Base-by-base conservation (phyloP, 768 basidiomycete genomes). In the Astraeus odoratus region DNA sequence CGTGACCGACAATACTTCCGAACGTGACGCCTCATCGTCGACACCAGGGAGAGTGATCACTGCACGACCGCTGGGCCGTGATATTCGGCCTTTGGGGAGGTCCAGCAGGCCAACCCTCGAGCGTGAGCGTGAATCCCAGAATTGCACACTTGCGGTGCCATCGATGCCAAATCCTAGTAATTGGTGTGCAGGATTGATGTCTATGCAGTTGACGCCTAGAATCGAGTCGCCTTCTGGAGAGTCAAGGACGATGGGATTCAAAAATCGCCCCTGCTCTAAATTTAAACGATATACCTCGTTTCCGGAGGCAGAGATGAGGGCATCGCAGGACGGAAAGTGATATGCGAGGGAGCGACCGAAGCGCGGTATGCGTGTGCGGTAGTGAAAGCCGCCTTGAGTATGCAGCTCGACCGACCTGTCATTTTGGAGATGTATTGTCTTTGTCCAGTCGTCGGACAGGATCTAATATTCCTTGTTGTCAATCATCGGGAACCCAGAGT, bases 361-460 rank as follows among this genome's bases (percentile, higher is more conserved):
- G 35, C 83, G 84, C 2, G 96, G 96, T 76, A 98, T 86, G 52
- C 96, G 79, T 5, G 93, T 90, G 30, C 86, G 81, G 60, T 96
- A 90, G 64, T 97, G 89, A 48, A 93, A 78, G 0, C 92, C 91
- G 37, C 87, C 80, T 62, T 98, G 96, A 0, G 90, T 95, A 61
- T 99, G 96, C 5, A 99, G 72, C 57, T 93, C 90, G 44, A 99
- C 64, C 4, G 89, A 88, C n/a, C 96, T 83, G 69, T 97, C 93
- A 40, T 85, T 84, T 74, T 98, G 96, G 2, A 99, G 76, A 62
- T 96, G 93, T 50, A 97, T 75, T n/a, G 89, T 84, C 63, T 98
- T 98, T 6, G 95, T 98, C 95, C 95, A 98, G 71, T 98, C 95
- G 58, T 94, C 88, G 1, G 94, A 97, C 7, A 98, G 74, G 55